phyloP scores from a whole-genome alignment of 805 yeast species.

The Suhomyces sp. region DNA sequence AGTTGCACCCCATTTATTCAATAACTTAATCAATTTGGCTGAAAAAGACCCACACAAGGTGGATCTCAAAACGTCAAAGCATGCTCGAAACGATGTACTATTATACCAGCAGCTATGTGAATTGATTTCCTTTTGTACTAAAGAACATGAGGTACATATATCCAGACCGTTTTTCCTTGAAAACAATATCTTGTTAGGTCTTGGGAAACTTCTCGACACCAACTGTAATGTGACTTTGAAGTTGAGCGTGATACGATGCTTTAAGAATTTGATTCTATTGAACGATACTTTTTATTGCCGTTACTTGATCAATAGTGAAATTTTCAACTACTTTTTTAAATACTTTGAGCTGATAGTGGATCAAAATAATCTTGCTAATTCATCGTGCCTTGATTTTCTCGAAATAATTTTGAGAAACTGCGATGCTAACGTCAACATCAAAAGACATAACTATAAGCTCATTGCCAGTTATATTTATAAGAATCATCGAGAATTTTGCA shows the following conservation, averaged over 20 bases:
- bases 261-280: slow-evolving; percentile 58
- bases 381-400: slow-evolving; percentile 71
- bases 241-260: slow-evolving; percentile 66
- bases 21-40: slow-evolving; percentile 42
- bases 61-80: slow-evolving; percentile 5
- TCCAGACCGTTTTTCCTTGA: slow-evolving; percentile 66
- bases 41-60: slow-evolving; percentile 4
- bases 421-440: slow-evolving; percentile 15
- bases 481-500: slow-evolving; percentile 28
- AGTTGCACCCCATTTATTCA: slow-evolving; percentile 60
- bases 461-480: slow-evolving; percentile 32
- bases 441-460: slow-evolving; percentile 24
- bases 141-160: slow-evolving; percentile 56
- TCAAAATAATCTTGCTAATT: slow-evolving; percentile 64
- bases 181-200: slow-evolving; percentile 55
- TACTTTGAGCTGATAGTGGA: slow-evolving; percentile 49
- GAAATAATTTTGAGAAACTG: slow-evolving; percentile 40
- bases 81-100: slow-evolving; percentile 34
- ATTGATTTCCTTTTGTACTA: slow-evolving; percentile 62
- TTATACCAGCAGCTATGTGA: slow-evolving; percentile 65
- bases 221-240: slow-evolving; percentile 51
- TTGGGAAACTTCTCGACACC: slow-evolving; percentile 48
- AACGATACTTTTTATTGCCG: slow-evolving; percentile 63
- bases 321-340: slow-evolving; percentile 49
- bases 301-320: slow-evolving; percentile 54